These are phyloP conservation scores for Asterella californica DNA, from an alignment of 225 moss, liverwort and hornwort genomes.

Conservation along the genomic window DNA sequence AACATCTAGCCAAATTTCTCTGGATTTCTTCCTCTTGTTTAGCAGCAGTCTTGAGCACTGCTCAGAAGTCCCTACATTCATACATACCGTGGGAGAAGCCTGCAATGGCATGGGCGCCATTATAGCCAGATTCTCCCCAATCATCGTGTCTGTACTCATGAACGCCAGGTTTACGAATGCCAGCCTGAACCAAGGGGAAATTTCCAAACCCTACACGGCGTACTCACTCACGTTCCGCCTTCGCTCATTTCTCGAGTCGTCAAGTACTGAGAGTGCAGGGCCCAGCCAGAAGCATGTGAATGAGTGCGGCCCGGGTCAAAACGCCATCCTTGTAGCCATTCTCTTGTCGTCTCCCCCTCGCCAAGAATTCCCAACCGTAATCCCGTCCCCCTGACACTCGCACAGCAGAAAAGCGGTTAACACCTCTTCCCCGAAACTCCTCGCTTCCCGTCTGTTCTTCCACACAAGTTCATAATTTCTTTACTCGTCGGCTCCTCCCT, in stretches of 20 bases:
- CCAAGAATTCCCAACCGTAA: constrained; percentile 52
- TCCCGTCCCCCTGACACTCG: constrained; percentile 11
- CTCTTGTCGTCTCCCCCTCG: constrained; percentile 20
- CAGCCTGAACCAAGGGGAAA: constrained; percentile 6
- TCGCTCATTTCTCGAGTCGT: background rate
- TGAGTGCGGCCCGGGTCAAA: background rate
- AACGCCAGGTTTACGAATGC: constrained; percentile 15
- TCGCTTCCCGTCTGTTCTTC: background rate
- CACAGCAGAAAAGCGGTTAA: constrained; percentile 37
- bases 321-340: constrained; percentile 8
- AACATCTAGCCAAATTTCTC: background rate
- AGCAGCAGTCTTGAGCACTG: constrained; percentile 15
- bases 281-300: background rate
- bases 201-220: constrained; percentile 25
- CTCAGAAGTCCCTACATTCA: constrained; percentile 22
- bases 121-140: constrained; percentile 90
- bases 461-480: constrained; percentile 1
- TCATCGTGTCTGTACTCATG: constrained; percentile 47
- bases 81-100: constrained; percentile 62
- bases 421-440: constrained; percentile 9
- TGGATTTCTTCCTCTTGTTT: constrained; percentile 11
- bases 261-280: background rate
- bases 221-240: constrained; percentile 10
- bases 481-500: background rate
- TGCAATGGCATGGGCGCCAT: constrained; percentile 73